These are phyloP conservation scores for Trypanosoma scelopori DNA, from an alignment of 208 protist genomes.

Conservation along the genomic window DNA sequence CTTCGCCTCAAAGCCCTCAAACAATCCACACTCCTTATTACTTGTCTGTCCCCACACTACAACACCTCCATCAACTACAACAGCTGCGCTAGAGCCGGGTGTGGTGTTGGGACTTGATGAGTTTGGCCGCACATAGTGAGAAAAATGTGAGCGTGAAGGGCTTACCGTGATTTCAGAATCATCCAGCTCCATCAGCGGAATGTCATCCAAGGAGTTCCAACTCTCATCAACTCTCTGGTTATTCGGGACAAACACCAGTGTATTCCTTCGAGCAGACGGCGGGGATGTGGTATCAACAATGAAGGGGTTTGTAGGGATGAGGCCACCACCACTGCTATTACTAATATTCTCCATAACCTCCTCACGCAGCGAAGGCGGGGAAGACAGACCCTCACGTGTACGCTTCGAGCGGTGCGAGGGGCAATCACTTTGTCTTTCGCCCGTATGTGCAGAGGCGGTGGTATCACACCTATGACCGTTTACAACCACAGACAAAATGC, in stretches of 20 bases:
- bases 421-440: not conserved
- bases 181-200: not conserved
- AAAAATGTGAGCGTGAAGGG: not conserved
- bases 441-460: not conserved
- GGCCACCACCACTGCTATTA: not conserved
- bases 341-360: not conserved
- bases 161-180: not conserved
- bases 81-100: not conserved
- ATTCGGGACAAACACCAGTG: not conserved
- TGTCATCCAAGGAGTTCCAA: not conserved
- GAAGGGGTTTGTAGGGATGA: not conserved
- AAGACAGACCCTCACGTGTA: not conserved
- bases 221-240: not conserved
- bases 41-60: not conserved
- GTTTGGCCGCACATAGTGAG: no score
- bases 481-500: not conserved
- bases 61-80: not conserved
- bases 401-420: not conserved
- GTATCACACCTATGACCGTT: not conserved
- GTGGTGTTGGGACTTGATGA: not conserved
- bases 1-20: slow-evolving; percentile 3
- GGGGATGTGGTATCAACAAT: not conserved
- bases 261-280: not conserved
- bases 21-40: slow-evolving; percentile 5
- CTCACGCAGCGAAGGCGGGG: not conserved